phyloP scores from a whole-genome alignment of 768 basidiomycete species.

The Suillus spraguei region DNA sequence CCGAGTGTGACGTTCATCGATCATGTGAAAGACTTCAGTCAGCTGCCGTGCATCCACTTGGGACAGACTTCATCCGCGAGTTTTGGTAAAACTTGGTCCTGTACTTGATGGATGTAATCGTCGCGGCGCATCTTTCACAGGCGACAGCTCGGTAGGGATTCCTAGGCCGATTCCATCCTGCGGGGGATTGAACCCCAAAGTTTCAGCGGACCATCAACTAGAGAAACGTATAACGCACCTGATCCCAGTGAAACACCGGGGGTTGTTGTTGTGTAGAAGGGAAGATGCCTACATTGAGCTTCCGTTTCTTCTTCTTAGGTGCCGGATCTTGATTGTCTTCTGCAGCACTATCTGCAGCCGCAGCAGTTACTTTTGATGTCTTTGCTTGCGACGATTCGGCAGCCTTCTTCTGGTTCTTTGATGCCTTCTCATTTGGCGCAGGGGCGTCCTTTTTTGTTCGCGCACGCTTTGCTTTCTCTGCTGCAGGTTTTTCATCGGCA shows the following conservation, averaged over 20 bases:
- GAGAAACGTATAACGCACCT: constrained; percentile 31
- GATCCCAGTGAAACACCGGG: constrained; percentile 47
- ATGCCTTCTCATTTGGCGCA: constrained; percentile 19
- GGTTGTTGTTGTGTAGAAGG: constrained; percentile 27
- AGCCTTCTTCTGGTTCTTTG: constrained; percentile 22
- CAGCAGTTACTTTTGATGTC: constrained; percentile 14
- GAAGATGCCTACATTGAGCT: constrained; percentile 59
- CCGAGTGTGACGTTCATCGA: background rate
- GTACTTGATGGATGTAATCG: constrained; percentile 37
- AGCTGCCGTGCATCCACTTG: no score
- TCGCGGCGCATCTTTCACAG: constrained; percentile 59
- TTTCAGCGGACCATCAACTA: constrained; percentile 5
- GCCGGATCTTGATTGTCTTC: constrained; percentile 27
- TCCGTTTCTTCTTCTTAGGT: constrained; percentile 70
- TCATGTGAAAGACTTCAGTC: background rate
- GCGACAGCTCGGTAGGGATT: constrained; percentile 70
- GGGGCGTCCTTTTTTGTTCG: constrained; percentile 27
- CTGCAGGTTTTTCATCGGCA: constrained; percentile 18
- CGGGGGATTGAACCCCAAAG: constrained; percentile 18
- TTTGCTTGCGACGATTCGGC: constrained; percentile 21
- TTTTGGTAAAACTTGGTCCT: constrained; percentile 13
- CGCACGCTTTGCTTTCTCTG: constrained; percentile 28
- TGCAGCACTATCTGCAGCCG: constrained; percentile 19
- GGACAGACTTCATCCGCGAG: constrained; percentile 7
- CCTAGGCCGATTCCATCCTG: constrained; percentile 47